Conservation (phyloP, 768 basidiomycete species). For the Leccinum ochraceum region DNA sequence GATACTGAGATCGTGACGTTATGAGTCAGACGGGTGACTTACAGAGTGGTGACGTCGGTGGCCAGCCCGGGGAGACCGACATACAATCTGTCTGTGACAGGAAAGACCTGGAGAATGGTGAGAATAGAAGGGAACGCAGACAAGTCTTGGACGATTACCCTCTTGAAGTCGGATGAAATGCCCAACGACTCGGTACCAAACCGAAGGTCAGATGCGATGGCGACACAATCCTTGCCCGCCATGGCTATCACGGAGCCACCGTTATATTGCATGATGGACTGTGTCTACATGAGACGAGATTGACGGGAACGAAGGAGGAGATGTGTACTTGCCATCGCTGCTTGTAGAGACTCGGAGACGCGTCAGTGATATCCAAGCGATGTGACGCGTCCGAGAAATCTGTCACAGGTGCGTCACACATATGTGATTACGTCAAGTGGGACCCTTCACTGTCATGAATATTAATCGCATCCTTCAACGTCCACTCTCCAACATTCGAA, state of each 20-base stretch:
- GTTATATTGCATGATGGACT: constrained; percentile 93
- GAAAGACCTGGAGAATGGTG: constrained; percentile 69
- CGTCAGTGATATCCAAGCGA: constrained; percentile 17
- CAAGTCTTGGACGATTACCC: constrained; percentile 52
- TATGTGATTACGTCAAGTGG: not conserved
- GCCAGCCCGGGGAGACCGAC: constrained; percentile 91
- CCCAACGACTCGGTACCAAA: constrained; percentile 86
- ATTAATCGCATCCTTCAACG: constrained; percentile 18
- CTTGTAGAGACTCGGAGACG: constrained; percentile 13
- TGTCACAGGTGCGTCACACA: constrained; percentile 14
- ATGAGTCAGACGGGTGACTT: constrained; percentile 26
- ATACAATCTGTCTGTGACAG: constrained; percentile 89
- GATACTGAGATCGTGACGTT: constrained; percentile 7
- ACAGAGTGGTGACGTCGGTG: constrained; percentile 93
- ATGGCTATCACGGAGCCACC: constrained; percentile 99
- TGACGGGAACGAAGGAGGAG: not conserved
- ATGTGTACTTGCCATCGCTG: constrained; percentile 25
- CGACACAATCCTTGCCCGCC: constrained; percentile 98
- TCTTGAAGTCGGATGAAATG: constrained; percentile 91
- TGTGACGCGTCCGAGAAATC: constrained; percentile 24
- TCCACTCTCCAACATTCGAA: constrained; percentile 16
- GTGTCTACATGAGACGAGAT: constrained; percentile 3
- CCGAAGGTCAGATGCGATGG: constrained; percentile 94
- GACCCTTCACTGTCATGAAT: constrained; percentile 7
- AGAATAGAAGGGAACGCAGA: constrained; percentile 6